phyloP scores from a whole-genome alignment of 148 eudicot genomes.

The Chenopodium album region DNA sequence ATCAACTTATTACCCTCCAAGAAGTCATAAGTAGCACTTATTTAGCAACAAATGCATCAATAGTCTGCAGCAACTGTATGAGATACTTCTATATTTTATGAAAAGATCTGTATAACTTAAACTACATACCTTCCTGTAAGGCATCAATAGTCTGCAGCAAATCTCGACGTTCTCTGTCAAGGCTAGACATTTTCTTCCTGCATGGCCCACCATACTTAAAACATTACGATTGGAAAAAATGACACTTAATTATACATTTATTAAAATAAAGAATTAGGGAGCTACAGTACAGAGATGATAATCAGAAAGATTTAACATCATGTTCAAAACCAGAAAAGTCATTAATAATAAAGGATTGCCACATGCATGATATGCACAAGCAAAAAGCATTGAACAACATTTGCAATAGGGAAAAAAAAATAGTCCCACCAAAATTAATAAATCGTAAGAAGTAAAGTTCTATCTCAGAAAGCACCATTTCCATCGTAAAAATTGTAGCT shows the following conservation, averaged over 20 bases:
- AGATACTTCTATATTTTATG: not conserved
- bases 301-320: not conserved
- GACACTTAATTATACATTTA: not conserved
- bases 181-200: constrained; percentile 80
- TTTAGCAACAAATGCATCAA: not conserved
- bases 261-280: not conserved
- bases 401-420: not conserved
- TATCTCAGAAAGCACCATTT: not conserved
- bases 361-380: not conserved
- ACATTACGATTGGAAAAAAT: not conserved
- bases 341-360: not conserved
- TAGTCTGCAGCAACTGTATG: not conserved
- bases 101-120: not conserved
- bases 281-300: not conserved
- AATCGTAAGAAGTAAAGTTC: not conserved
- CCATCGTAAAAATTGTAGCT: not conserved
- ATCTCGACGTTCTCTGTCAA: constrained; percentile 91
- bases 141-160: constrained; percentile 79
- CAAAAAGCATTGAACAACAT: not conserved
- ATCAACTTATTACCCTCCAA: not conserved
- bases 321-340: not conserved
- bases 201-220: constrained; percentile 15
- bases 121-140: constrained; percentile 73
- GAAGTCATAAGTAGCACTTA: not conserved
- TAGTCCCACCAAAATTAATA: not conserved